A percentile compares a stretch with the other conserved stretches of the same genome.
phyloP scores from a whole-genome alignment of 768 basidiomycete species.

The Ramaria sp. region DNA sequence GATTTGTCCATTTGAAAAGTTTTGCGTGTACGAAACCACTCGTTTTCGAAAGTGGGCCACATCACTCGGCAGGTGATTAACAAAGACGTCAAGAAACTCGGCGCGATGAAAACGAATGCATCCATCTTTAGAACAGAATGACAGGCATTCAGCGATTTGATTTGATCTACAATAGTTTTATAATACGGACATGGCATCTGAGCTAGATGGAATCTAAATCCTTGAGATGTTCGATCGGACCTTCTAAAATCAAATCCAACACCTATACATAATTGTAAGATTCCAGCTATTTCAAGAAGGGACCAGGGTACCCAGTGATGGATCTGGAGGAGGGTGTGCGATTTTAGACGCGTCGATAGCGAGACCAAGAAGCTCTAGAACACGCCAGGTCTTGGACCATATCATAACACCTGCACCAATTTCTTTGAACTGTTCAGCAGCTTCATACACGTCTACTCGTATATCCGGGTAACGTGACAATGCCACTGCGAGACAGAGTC shows the following conservation, averaged over 20 bases:
- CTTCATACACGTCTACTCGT: conserved; percentile 47
- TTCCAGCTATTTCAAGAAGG: neutral
- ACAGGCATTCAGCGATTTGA: neutral
- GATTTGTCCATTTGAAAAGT: conserved; percentile 7
- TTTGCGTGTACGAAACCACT: conserved; percentile 22
- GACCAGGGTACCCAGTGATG: neutral
- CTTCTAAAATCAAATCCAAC: conserved; percentile 16
- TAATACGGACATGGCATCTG: conserved; percentile 16
- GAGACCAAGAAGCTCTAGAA: conserved; percentile 34
- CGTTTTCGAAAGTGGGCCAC: conserved; percentile 22
- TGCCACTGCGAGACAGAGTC: conserved; percentile 30
- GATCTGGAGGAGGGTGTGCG: conserved; percentile 15
- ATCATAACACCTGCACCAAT: conserved; percentile 53
- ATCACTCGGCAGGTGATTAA: conserved; percentile 18
- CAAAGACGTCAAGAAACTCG: conserved; percentile 24
- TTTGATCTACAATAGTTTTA: neutral
- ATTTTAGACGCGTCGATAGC: conserved; percentile 15
- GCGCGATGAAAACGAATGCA: conserved; percentile 25
- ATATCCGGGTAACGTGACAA: conserved; percentile 38
- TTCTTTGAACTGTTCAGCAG: conserved; percentile 36
- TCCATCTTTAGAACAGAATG: conserved; percentile 12
- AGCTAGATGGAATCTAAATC: conserved; percentile 13
- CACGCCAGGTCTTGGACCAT: conserved; percentile 35
- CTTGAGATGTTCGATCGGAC: conserved; percentile 8
- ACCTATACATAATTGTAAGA: conserved; percentile 24